Evolutionary conservation across 2,329 filamentous ascomycete species (phyloP), one percentile per base, ranked within the genome.

Genomic region (Byssochlamys sp.): DNA sequence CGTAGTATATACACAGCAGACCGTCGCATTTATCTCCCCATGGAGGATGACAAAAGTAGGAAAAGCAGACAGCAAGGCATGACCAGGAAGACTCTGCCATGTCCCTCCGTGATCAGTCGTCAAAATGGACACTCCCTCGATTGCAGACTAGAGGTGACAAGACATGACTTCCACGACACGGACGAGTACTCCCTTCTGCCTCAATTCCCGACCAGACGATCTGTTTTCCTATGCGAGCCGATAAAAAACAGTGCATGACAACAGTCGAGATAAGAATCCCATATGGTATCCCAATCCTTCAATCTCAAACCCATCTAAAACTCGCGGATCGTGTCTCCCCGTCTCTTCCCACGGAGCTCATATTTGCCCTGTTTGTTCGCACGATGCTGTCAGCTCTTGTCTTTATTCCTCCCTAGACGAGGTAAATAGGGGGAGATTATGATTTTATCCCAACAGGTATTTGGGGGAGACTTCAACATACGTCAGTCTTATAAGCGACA

Each of bases 311-410:
- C 57, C 55, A 58, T 60, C 67, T 77, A 97, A 73, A 82, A 92
- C 76, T 97, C 91, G 57, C 80, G 78, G 68, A 95, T 81, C n/a
- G 86, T 80, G 71, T 97, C 92, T 56, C 90, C 91, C 75, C 84
- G 88, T 73, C 89, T 82, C 86, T 97, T 97, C 58, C 86, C 92
- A 66, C 91, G 84, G 66, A 96, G 73, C 53, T 95, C 82, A 73
- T 79, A 95, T 71, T 92, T 90, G 69, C 92, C 94, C 92, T 97
- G 67, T 52, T 27, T 29, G 59, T 19, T 25, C 53, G 61, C 67
- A 66, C 62, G 55, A 45, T n/a, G 7, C 5, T 61, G 60, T 66
- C 57, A 63, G 55, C 29, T 35, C 31, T 24, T 26, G 19, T 52
- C 29, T 31, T 31, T 54, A n/a, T 9, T 29, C 45, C 33, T 55